A percentile compares a stretch with the other conserved stretches of the same genome.
These are phyloP conservation scores for Chaetomiaceae sp. DNA, from an alignment of 2,329 filamentous ascomycete genomes.

Conservation along the genomic window DNA sequence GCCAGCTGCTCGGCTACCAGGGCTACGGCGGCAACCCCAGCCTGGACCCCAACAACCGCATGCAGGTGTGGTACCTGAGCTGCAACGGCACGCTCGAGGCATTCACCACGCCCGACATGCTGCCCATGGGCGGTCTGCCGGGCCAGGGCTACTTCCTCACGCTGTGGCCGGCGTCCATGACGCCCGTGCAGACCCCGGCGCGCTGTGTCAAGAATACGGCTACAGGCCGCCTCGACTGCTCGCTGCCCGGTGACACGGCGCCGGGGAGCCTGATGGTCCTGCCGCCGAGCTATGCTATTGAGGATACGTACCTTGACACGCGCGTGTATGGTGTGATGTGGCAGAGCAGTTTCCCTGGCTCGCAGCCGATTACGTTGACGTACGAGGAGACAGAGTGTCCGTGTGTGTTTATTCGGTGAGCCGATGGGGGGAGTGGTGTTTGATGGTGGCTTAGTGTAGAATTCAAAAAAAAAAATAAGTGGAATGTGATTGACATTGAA, in stretches of 20 bases:
- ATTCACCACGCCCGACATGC: neutral
- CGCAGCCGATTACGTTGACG: neutral
- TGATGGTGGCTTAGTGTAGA: too few species aligned
- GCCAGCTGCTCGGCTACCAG: neutral
- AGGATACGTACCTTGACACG: neutral
- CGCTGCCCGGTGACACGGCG: neutral
- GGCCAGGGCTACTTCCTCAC: neutral
- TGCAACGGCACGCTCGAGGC: neutral
- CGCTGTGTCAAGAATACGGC: neutral
- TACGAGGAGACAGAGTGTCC: neutral
- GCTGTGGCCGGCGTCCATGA: neutral
- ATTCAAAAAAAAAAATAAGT: too few species aligned
- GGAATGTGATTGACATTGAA: too few species aligned
- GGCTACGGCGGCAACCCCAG: neutral
- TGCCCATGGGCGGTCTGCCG: neutral
- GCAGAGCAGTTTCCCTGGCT: neutral
- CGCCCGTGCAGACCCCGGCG: neutral
- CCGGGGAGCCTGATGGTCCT: neutral
- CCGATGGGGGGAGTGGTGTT: too few species aligned
- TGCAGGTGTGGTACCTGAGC: neutral
- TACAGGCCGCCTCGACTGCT: neutral
- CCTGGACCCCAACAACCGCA: neutral
- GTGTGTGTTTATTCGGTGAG: neutral
- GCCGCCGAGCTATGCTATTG: neutral
- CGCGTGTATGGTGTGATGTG: neutral